Evolutionary conservation across 768 basidiomycete genomes (phyloP).

Genomic region (Kwoniella dejecticola): DNA sequence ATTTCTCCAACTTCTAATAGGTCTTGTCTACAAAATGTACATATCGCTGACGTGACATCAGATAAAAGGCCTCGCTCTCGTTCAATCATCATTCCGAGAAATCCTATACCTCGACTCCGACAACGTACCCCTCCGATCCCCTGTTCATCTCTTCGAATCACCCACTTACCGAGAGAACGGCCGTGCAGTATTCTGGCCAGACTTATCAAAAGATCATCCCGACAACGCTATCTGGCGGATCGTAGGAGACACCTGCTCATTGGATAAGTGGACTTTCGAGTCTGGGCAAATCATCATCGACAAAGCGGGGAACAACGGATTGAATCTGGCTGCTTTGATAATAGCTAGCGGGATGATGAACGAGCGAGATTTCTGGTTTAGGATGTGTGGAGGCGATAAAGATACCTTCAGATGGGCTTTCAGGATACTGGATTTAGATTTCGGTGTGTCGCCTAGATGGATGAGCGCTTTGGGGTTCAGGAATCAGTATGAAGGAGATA

Average conservation of each 20-base stretch:
- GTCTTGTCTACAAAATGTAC: too few relatives aligned
- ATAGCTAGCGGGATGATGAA: slow-evolving; percentile 56
- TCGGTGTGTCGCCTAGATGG: slow-evolving; percentile 53
- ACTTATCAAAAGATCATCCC: slow-evolving; percentile 58
- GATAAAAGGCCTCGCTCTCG: slow-evolving; percentile 56
- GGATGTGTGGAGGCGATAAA: slow-evolving; percentile 57
- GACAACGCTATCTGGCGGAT: slow-evolving; percentile 59
- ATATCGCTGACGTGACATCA: slow-evolving; percentile 12
- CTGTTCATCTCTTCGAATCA: slow-evolving; percentile 56
- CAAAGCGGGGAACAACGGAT: slow-evolving; percentile 57
- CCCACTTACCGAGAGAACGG: slow-evolving; percentile 47
- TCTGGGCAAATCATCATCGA: slow-evolving; percentile 57
- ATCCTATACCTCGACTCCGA: slow-evolving; percentile 43
- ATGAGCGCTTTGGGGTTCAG: slow-evolving; percentile 49
- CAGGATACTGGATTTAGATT: slow-evolving; percentile 53
- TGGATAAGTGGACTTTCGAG: slow-evolving; percentile 57
- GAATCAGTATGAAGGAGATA: slow-evolving; percentile 37
- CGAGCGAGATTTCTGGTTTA: slow-evolving; percentile 58
- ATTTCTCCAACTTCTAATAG: too few relatives aligned
- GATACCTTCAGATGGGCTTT: slow-evolving; percentile 58
- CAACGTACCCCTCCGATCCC: slow-evolving; percentile 57
- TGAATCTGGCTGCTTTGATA: slow-evolving; percentile 57
- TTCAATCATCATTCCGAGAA: slow-evolving; percentile 51
- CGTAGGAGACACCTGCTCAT: slow-evolving; percentile 53
- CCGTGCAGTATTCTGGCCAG: slow-evolving; percentile 58